Evolutionary conservation across 441 rosid species (phyloP).

Genomic region (Erysimum pusillum): DNA sequence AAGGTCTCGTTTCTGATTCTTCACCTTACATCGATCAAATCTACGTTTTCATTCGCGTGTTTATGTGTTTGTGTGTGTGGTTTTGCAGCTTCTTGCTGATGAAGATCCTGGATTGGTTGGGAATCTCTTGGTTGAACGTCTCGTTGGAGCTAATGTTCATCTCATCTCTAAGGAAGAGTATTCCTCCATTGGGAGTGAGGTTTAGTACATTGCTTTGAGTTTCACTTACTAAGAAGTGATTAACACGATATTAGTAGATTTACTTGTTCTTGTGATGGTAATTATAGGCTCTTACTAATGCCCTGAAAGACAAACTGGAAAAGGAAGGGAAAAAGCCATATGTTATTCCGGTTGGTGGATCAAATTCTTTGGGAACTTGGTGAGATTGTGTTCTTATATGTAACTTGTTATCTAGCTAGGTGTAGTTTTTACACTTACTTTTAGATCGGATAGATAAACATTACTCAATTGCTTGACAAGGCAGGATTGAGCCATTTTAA

Average conservation of each 20-base stretch:
- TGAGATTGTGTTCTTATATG: conserved; percentile 50
- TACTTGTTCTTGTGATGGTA: conserved; percentile 10
- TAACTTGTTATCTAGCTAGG: background rate
- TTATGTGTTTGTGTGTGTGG: conserved; percentile 3
- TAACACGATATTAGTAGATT: background rate
- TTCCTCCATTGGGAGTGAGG: conserved; percentile 83
- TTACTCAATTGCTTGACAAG: background rate
- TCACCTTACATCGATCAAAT: background rate
- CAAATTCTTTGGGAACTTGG: conserved; percentile 96
- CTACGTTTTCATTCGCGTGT: background rate
- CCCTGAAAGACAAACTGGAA: conserved; percentile 76
- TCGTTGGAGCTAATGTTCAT: conserved; percentile 85
- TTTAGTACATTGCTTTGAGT: conserved; percentile 43
- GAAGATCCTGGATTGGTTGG: conserved; percentile 90
- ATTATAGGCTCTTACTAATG: conserved; percentile 72
- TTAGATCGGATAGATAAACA: background rate
- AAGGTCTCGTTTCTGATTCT: conserved; percentile 57
- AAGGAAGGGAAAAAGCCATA: conserved; percentile 90
- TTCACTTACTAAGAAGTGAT: background rate
- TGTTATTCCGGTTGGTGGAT: conserved; percentile 97
- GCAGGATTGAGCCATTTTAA: conserved; percentile 14
- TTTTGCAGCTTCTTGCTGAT: conserved; percentile 73
- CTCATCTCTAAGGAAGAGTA: conserved; percentile 94
- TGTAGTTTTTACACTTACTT: background rate
- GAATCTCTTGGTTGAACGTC: conserved; percentile 89